Base-by-base conservation (phyloP, 768 basidiomycete species). In the Tubosaeta sp. region DNA sequence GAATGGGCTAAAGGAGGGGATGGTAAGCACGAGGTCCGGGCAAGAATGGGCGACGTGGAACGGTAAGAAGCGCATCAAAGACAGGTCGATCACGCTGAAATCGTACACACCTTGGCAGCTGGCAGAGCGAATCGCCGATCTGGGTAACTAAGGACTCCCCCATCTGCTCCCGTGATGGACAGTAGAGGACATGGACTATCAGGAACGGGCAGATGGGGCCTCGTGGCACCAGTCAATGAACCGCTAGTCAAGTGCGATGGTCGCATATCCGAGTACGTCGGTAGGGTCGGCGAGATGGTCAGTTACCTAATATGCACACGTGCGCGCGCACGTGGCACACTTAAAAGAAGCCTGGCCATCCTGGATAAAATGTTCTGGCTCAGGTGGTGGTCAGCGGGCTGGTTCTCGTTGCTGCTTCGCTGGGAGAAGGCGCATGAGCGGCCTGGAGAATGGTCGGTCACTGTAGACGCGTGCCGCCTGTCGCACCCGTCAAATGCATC, bases 401-500 rank as follows among this genome's bases (percentile, higher is more conserved):
- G 1, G 13, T 37, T 31, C 29, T 31, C 32, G 32, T 33, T 7
- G 17, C n/a, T 19, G 37, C 39, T 41, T 41, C 22, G 39, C 39
- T 38, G 17, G 37, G 10, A 38, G 37, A 38, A 38, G 37, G 22
- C 19, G 22, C 38, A 4, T 37, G 35, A 17, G 33, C n/a, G 16
- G 34, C 34, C 6, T 35, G 16, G 37, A 2, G 17, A 11, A 38
- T 38, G 9, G 37, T 38, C 37, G 22, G 39, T 25, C 22, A 12
- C 39, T 19, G 39, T 41, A 41, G 5, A 19, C 19, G 39, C 22
- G 12, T 41, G 39, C 19, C 39, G 52, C 25, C 27, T 41, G 43
- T 61, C 51, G 50, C 51, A 61, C 52, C 50, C 59, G 56, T 53
- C 42, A 62, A 65, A 50, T 52, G 51, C 48, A 59, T 65, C 54